Base-by-base conservation (phyloP, 805 yeast genomes). In the Schwanniomyces occidentalis region DNA sequence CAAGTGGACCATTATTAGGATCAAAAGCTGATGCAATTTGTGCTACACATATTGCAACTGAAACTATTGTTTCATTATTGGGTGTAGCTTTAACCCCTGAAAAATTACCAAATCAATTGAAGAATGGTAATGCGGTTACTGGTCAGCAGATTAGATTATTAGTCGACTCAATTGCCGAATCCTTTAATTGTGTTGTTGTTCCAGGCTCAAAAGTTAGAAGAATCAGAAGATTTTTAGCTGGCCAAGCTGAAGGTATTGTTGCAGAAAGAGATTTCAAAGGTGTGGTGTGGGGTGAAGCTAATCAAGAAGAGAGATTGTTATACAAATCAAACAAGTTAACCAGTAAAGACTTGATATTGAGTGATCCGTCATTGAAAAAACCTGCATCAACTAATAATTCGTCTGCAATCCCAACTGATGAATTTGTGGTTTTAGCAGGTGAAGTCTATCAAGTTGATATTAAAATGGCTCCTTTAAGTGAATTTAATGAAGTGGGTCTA, bases 161-260 rank as follows among this genome's bases (percentile, higher is more conserved):
- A 30, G 97, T 89, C 17, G 95, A 93, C 52, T 73, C 80, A n/a
- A 73, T 93, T 52, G 98, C 96, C n/a, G 75, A 74, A 38, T 70
- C 83, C 1, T 93, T 81, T 65, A 78, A 84, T 57, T 88, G 96
- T 69, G 71, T 72, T 38, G 88, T 93, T 35, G 88, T 86, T 23
- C 98, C 98, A 19, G 95, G 96, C 0, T 86, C 96, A 15, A 82
- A 87, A 58, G 85, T 93, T 27, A 83, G 99, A 66, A 78, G 96
- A 60, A 75, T 90, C 38, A 78, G 96, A 69, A 78, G 98, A 56
- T 93, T 91, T 52, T 76, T 93, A 54, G 95, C 95, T 24, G 99
- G 99, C 35, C 99, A 93, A 70, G 82, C 90, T 40, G 95, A 88
- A 55, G 93, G 89, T 56, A 70, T 89, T 36, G 93, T 89, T 45